Conservation (phyloP, 257 asterid genomes). For the Jacaranda copaia region DNA sequence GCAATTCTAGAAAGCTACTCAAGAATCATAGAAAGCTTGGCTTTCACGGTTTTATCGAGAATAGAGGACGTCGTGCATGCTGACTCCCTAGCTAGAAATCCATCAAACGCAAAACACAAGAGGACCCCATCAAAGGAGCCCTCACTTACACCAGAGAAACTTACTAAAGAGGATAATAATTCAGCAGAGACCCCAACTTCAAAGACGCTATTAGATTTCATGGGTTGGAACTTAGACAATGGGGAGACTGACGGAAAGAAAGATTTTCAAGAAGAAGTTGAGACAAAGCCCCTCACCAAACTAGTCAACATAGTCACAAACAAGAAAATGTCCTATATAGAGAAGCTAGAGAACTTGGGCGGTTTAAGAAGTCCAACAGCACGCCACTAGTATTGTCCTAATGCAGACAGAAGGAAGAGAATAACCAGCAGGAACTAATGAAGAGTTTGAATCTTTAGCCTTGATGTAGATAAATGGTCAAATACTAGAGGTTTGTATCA, state of each 20-base stretch:
- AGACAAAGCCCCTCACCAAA: constrained; percentile 30
- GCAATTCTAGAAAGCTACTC: constrained; percentile 72
- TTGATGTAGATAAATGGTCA: constrained; percentile 29
- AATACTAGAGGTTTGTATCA: constrained; percentile 25
- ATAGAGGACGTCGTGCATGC: constrained; percentile 62
- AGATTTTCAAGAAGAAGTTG: constrained; percentile 41
- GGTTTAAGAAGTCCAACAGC: constrained; percentile 81
- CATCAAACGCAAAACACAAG: constrained; percentile 34
- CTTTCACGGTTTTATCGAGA: constrained; percentile 58
- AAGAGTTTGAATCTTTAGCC: not conserved
- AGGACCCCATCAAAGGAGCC: not conserved
- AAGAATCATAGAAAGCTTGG: constrained; percentile 65
- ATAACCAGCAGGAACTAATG: constrained; percentile 33
- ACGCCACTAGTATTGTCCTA: constrained; percentile 55
- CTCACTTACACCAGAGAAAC: constrained; percentile 22
- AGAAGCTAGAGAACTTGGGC: constrained; percentile 69
- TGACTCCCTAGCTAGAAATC: constrained; percentile 43
- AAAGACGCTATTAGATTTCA: constrained; percentile 59
- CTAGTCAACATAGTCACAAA: constrained; percentile 47
- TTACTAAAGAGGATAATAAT: constrained; percentile 44
- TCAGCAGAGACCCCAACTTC: constrained; percentile 42
- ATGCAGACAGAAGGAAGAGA: constrained; percentile 8
- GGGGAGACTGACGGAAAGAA: constrained; percentile 46
- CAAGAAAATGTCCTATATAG: constrained; percentile 66
- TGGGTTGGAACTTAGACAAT: constrained; percentile 58